Evolutionary conservation across 805 yeast genomes (phyloP), one percentile per base, ranked within the genome.

Genomic region (Saturnispora dispora): DNA sequence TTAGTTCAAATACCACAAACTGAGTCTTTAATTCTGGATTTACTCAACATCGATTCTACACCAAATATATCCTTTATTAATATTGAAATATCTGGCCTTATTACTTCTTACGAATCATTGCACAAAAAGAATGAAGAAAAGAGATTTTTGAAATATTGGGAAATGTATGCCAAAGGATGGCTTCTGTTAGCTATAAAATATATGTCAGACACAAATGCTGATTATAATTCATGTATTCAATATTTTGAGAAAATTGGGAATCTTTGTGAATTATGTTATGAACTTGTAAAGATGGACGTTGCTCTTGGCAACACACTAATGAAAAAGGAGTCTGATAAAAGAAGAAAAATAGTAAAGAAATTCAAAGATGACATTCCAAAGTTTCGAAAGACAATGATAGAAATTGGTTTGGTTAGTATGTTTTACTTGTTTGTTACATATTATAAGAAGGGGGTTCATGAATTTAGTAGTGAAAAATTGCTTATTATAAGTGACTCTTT

Each of bases 391-490:
- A n/a, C 20, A 5, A 18, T 43, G n/a, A 30, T 48, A n/a, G 37
- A 48, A 37, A 11, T 44, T 3, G 51, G 47, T 7, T 15, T 48
- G 7, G 27, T 36, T 3, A 18, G 36, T 17, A 33, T 35, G 41
- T 48, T 42, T 25, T 48, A 42, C 28, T 25, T 48, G 7, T 42
- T 41, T 23, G 20, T 47, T n/a, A 22, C 46, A 4, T 47, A 41
- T 32, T 47, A 39, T 10, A 47, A 32, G 10, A 32, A 28, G 20
- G 28, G 17, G 13, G 4, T 23, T 4, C 23, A 20, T 23, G 33
- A n/a, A 13, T 5, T 28, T 5, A 13, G 33, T 2, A 27, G n/a
- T 32, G 33, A 39, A 13, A 45, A 27, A 2, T 11, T 52, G 5
- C n/a, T 25, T 7, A 23, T 33, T 4, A 32, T 47, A 7, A n/a